Base-by-base conservation (phyloP, 148 eudicot species). In the Nyssa sinensis region DNA sequence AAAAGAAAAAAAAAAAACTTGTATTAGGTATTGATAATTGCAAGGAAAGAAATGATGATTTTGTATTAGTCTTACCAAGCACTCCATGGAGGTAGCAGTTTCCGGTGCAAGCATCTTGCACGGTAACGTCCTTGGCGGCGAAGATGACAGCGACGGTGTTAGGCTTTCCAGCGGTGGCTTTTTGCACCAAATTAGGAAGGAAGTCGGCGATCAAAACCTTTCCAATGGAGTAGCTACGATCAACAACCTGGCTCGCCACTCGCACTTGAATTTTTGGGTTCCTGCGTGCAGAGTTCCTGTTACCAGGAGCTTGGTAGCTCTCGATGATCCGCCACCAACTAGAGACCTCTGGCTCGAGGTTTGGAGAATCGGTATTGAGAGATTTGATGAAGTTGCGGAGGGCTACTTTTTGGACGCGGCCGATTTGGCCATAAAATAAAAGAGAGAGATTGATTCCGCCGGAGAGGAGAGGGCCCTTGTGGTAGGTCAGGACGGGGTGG, bases 81-180 rank as follows among this genome's bases (percentile, higher is more conserved):
- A 24, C 69, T 24, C 69, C 51, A 24, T 66, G 49, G 35, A 37
- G 69, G 69, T 66, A 66, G 69, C 69, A 66, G 1, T 27, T 27
- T 12, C 1, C 1, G 4, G 23, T 0, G 69, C 69, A 66, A 12
- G 69, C 8, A 25, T 37, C 69, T 8, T 1, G 27, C 49, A 66
- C 23, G 24, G 25, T 25, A 37, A 66, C 69, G 27, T 39, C n/a
- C 25, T 66, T 66, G 31, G 49, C 39, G 11, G 39, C 69, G 30
- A 66, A 66, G 51, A 66, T 37, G 6, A 66, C 69, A 12, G 69
- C 69, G 10, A 66, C 69, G 29, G 69, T 24, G 53, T 66, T 66
- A 0, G 49, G 12, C 49, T 28, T 10, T 2, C 69, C 69, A 16
- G 39, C 49, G 53, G 49, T 66, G 1, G 51, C 51, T 41, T 37